Evolutionary conservation across 306 rosid species (phyloP).

Genomic region (Cucumis melo): DNA sequence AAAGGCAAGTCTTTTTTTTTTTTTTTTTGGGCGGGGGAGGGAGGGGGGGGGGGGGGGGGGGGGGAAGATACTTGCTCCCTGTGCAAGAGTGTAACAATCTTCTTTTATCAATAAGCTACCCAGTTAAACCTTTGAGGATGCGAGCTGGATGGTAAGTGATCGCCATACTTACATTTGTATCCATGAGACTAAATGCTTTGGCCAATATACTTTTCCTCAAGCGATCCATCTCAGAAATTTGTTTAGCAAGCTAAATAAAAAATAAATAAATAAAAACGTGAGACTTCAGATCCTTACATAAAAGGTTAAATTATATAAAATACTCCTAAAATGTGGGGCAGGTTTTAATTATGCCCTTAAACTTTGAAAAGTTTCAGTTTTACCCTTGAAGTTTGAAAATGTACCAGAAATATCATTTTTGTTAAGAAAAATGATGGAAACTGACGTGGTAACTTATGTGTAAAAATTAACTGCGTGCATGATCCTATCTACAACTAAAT

Average conservation of each 20-base stretch:
- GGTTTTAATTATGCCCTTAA: neutral
- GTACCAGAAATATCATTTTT: no score
- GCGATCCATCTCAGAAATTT: slow-evolving; percentile 60
- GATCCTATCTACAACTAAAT: no score
- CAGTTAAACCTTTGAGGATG: neutral
- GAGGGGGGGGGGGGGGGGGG: no score
- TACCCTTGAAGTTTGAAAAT: neutral
- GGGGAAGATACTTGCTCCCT: neutral
- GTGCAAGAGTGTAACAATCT: neutral
- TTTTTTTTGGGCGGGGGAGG: no score
- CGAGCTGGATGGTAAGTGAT: neutral
- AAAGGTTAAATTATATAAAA: neutral
- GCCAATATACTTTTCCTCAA: slow-evolving; percentile 49
- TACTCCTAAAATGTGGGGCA: neutral
- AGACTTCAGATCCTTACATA: slow-evolving; percentile 12
- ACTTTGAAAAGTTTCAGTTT: neutral
- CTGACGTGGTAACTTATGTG: no score
- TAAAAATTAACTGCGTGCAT: no score
- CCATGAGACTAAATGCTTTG: slow-evolving; percentile 72
- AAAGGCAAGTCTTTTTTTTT: neutral
- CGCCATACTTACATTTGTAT: slow-evolving; percentile 40
- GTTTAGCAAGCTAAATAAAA: slow-evolving; percentile 63
- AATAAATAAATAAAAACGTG: slow-evolving; percentile 10
- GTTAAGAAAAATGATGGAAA: no score
- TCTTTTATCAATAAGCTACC: neutral